Evolutionary conservation across 495 filamentous ascomycete species (phyloP).

Genomic region (Sabuloglossum arenarium): DNA sequence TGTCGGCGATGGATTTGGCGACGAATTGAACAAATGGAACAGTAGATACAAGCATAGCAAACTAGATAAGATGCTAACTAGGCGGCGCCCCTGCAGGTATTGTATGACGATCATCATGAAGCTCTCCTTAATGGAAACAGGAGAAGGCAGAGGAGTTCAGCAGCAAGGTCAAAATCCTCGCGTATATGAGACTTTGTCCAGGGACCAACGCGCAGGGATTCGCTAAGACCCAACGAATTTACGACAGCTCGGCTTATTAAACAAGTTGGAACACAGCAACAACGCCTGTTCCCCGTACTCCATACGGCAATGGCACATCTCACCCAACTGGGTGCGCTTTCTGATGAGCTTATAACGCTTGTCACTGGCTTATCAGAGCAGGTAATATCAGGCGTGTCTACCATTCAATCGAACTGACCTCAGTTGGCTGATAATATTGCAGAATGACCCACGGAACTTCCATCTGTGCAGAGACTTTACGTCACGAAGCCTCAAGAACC

Average conservation of each 20-base stretch:
- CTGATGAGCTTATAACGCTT: constrained; percentile 30
- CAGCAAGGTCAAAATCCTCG: too few species aligned
- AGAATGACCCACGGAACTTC: constrained; percentile 26
- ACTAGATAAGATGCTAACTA: constrained; percentile 59
- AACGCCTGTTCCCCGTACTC: background rate
- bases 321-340: constrained; percentile 25
- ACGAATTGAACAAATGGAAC: constrained; percentile 41
- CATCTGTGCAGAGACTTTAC: constrained; percentile 26
- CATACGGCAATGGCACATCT: constrained; percentile 24
- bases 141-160: background rate
- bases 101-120: background rate
- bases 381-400: constrained; percentile 3
- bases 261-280: background rate
- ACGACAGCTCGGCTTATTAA: too few species aligned
- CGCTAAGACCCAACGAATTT: too few species aligned
- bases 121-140: background rate
- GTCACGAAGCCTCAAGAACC: constrained; percentile 31
- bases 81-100: constrained; percentile 13
- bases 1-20: constrained; percentile 17
- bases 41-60: constrained; percentile 54
- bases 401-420: too few species aligned
- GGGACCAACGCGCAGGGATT: too few species aligned
- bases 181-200: too few species aligned
- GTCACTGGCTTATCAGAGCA: constrained; percentile 14
- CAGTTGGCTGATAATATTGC: background rate